Evolutionary conservation across 805 yeast species (phyloP).

Genomic region (Candida boidinii): DNA sequence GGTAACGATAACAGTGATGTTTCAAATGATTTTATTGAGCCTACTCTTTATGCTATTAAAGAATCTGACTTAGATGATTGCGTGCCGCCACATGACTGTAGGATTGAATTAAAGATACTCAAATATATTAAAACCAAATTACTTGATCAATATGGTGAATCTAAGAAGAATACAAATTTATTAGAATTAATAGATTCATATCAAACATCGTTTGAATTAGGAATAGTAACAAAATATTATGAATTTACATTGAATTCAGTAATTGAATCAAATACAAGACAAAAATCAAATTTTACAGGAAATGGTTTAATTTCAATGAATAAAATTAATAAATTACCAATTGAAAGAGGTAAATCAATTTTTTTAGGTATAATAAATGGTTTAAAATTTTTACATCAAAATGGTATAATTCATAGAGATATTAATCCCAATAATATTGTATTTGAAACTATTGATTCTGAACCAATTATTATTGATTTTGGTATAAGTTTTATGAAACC

Average conservation of each 20-base stretch:
- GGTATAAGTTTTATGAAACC: constrained; percentile 29
- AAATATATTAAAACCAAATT: constrained; percentile 10
- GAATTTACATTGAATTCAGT: constrained; percentile 26
- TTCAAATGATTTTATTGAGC: no score
- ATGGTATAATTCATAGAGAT: constrained; percentile 64
- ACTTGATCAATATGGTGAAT: no score
- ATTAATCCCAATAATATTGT: constrained; percentile 64
- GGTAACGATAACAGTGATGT: no score
- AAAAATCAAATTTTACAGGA: constrained; percentile 10
- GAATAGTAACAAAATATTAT: constrained; percentile 34
- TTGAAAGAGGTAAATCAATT: constrained; percentile 17
- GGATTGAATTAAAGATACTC: constrained; percentile 35
- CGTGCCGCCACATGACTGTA: constrained; percentile 44
- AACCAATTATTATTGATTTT: constrained; percentile 31
- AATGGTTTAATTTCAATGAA: constrained; percentile 10
- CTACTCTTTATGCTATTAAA: no score
- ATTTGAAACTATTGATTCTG: constrained; percentile 17
- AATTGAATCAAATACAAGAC: constrained; percentile 24
- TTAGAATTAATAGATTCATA: constrained; percentile 8
- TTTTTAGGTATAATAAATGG: constrained; percentile 34
- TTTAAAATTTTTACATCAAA: constrained; percentile 54
- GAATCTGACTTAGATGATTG: constrained; percentile 40
- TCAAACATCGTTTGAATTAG: constrained; percentile 23
- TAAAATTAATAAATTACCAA: constrained; percentile 9
- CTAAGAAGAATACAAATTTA: constrained; percentile 7